Percentiles rank a stretch among this genome's conserved stretches.
phyloP scores from a whole-genome alignment of 75 land plant genomes.

The Chamaecyparis obtusa region DNA sequence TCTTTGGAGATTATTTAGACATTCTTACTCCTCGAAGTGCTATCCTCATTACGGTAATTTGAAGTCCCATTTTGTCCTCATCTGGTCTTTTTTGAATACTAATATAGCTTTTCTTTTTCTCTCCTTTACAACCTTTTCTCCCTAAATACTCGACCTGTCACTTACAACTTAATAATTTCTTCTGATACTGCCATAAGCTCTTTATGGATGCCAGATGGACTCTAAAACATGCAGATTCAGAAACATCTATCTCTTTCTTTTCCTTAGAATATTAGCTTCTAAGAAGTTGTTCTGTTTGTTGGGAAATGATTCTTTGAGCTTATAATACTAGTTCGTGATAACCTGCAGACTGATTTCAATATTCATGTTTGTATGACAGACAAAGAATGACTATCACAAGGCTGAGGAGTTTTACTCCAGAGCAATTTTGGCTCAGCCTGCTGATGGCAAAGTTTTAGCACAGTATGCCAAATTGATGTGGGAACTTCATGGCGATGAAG shows the following conservation, averaged over 20 bases:
- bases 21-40: not conserved
- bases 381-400: slow-evolving; percentile 30
- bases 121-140: not conserved
- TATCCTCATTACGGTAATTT: not conserved
- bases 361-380: slow-evolving; percentile 20
- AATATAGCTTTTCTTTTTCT: not conserved
- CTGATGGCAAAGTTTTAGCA: slow-evolving; percentile 43
- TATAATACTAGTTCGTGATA: not conserved
- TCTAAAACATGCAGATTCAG: not conserved
- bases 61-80: not conserved
- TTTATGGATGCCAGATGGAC: no score
- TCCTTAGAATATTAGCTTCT: not conserved
- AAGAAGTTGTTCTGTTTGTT: no score
- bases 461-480: slow-evolving; percentile 62
- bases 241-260: not conserved
- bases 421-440: slow-evolving; percentile 50
- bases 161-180: not conserved
- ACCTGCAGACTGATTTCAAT: not conserved
- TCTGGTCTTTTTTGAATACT: not conserved
- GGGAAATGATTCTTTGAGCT: not conserved
- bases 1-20: not conserved
- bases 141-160: not conserved
- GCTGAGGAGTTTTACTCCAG: slow-evolving; percentile 55
- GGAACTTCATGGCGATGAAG: slow-evolving; percentile 53
- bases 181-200: not conserved